Percentiles rank a stretch among this genome's conserved stretches.
phyloP scores from a whole-genome alignment of 176 grass and related monocot genomes.

The Hordeum marinum region DNA sequence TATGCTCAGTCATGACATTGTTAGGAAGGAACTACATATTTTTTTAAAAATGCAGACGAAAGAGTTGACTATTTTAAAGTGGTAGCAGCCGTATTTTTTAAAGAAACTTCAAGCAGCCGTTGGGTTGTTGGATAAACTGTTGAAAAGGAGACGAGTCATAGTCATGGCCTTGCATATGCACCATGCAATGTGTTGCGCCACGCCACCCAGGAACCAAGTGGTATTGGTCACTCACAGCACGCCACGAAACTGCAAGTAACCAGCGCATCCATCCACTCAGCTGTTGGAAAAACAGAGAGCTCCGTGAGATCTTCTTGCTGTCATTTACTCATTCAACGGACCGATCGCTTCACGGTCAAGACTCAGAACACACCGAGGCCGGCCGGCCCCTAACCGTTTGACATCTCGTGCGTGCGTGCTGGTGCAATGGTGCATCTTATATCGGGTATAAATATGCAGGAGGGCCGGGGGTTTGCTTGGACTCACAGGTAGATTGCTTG shows the following conservation, averaged over 20 bases:
- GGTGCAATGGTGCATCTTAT: not conserved
- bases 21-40: not conserved
- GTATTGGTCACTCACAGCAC: not conserved
- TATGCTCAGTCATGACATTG: not conserved
- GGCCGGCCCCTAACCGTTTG: not conserved
- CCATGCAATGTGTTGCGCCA: not conserved
- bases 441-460: not conserved
- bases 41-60: not conserved
- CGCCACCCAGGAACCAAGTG: not conserved
- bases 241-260: not conserved
- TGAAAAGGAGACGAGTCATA: not conserved
- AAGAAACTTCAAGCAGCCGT: not conserved
- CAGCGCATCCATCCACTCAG: not conserved
- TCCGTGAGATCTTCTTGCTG: no score
- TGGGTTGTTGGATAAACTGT: not conserved
- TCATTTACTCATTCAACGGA: not conserved
- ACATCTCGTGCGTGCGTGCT: not conserved
- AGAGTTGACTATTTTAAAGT: not conserved
- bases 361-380: not conserved
- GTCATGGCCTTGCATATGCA: not conserved
- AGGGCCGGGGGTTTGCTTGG: not conserved
- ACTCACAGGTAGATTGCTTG: not conserved
- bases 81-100: not conserved
- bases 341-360: constrained; percentile 16
- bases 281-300: not conserved